Evolutionary conservation across 140 eudicot genomes (phyloP).

Genomic region (Erigeron philadelphicus): DNA sequence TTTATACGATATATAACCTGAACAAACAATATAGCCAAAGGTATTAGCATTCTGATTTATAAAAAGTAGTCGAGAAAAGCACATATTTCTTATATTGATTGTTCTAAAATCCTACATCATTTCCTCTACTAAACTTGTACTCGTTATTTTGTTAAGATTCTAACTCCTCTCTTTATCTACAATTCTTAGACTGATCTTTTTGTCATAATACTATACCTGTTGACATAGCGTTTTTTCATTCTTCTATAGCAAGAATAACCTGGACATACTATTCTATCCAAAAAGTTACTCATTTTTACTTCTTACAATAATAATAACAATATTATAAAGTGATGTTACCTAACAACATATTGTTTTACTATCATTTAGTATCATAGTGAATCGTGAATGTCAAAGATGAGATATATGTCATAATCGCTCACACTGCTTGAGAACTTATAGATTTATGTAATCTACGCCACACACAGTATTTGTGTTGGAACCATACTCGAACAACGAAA

Average conservation of each 20-base stretch:
- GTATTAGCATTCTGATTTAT: slow-evolving; percentile 1
- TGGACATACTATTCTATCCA: neutral
- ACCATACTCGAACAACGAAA: no score
- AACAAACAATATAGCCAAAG: neutral
- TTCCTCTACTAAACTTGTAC: slow-evolving; percentile 1
- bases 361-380: neutral
- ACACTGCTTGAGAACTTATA: no score
- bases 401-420: no score
- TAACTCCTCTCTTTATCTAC: neutral
- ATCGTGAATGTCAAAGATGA: no score
- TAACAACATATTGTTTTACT: neutral
- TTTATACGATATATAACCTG: slow-evolving; percentile 93
- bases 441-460: no score
- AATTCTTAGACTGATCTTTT: neutral
- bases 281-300: neutral
- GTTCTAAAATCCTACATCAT: slow-evolving; percentile 1
- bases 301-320: neutral
- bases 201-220: slow-evolving; percentile 5
- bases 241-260: slow-evolving; percentile 4
- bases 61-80: slow-evolving; percentile 2
- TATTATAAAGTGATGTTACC: neutral
- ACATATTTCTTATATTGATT: neutral
- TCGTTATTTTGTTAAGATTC: neutral
- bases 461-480: neutral
- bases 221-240: neutral